A percentile compares a stretch with the other conserved stretches of the same genome.
Evolutionary conservation across 169 alveolate genomes (phyloP).

Genomic region (Nephromyces sp.): DNA sequence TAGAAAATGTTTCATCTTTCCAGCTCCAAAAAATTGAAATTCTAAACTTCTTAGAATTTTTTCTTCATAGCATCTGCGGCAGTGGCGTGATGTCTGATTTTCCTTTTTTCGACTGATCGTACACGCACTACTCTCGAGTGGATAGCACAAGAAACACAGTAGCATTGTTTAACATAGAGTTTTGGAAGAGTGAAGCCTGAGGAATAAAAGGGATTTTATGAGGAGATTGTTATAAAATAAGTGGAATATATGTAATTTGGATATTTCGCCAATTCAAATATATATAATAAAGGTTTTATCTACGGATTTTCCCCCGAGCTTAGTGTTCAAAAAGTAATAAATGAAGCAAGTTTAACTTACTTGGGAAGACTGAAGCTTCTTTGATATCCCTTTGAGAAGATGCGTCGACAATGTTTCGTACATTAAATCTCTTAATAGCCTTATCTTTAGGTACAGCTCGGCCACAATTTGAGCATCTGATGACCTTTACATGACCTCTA

Average conservation of each 20-base stretch:
- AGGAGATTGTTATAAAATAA: neutral
- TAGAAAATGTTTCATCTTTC: slow-evolving; percentile 14
- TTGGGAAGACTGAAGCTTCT: slow-evolving; percentile 73
- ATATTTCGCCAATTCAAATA: neutral
- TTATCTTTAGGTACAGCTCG: slow-evolving; percentile 96
- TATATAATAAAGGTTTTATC: too few species aligned
- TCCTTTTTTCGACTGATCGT: slow-evolving; percentile 43
- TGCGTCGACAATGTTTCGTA: slow-evolving; percentile 96
- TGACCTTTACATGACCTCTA: slow-evolving; percentile 92
- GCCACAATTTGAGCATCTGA: slow-evolving; percentile 97
- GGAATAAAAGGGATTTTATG: neutral
- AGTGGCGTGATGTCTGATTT: slow-evolving; percentile 13
- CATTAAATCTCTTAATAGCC: slow-evolving; percentile 96
- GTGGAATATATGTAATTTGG: neutral
- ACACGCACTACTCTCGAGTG: slow-evolving; percentile 96
- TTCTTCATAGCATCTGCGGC: slow-evolving; percentile 39
- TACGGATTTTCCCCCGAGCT: too few species aligned
- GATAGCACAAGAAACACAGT: slow-evolving; percentile 99
- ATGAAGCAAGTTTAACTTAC: slow-evolving; percentile 6
- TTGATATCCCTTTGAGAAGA: slow-evolving; percentile 95
- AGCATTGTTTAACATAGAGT: slow-evolving; percentile 94
- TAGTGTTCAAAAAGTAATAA: neutral
- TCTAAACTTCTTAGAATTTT: slow-evolving; percentile 45
- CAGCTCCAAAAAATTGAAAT: slow-evolving; percentile 40
- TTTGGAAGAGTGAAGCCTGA: slow-evolving; percentile 84